Conservation (phyloP, 2,329 filamentous ascomycete species). For the Fusarium goolgardi region DNA sequence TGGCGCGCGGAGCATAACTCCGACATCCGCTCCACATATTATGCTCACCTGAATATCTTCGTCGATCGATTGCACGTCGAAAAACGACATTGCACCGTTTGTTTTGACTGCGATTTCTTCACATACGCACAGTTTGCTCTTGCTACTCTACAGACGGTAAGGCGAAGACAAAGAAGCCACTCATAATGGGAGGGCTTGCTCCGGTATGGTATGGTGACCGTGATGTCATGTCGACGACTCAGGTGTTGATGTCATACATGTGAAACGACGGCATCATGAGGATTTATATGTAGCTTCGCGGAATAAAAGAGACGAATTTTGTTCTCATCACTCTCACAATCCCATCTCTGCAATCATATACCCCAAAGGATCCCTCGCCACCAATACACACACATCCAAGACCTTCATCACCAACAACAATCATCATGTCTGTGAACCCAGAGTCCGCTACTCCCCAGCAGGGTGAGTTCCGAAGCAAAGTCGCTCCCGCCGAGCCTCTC, state of each 20-base stretch:
- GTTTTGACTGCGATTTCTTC: neutral
- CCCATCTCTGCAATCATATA: neutral
- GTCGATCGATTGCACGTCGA: conserved; percentile 25
- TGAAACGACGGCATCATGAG: neutral
- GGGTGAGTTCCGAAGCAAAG: conserved; percentile 66
- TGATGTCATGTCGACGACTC: conserved; percentile 36
- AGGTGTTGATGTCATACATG: conserved; percentile 33
- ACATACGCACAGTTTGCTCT: neutral
- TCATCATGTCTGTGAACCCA: conserved; percentile 61
- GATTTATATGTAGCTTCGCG: conserved; percentile 22
- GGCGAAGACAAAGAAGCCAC: neutral
- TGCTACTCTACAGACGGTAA: neutral
- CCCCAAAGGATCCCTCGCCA: neutral
- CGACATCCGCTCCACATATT: conserved; percentile 30
- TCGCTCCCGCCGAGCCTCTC: conserved; percentile 64
- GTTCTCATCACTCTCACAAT: conserved; percentile 1
- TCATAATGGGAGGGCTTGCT: conserved; percentile 9
- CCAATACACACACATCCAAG: neutral
- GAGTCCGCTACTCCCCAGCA: conserved; percentile 63
- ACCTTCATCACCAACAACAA: neutral
- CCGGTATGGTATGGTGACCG: neutral
- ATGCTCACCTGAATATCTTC: conserved; percentile 15
- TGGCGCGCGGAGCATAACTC: conserved; percentile 30
- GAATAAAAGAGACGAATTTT: neutral
- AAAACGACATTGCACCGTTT: neutral